Conservation (phyloP, 2,329 filamentous ascomycete species). For the Xylaria multiplex region DNA sequence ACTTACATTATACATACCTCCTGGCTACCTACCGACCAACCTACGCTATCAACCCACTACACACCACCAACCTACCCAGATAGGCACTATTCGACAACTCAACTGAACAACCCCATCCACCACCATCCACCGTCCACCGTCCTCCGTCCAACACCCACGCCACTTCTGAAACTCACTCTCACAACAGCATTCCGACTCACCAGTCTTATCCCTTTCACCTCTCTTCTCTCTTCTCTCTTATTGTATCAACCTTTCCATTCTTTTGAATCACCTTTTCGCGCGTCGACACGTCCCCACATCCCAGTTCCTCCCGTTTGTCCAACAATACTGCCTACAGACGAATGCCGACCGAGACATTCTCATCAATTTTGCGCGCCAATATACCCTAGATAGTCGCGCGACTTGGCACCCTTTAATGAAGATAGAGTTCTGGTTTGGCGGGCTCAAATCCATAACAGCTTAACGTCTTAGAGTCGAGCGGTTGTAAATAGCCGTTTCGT, state of each 20-base stretch:
- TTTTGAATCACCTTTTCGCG: constrained; percentile 28
- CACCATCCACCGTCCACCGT: too few species aligned
- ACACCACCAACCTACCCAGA: neutral
- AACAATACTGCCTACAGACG: constrained; percentile 16
- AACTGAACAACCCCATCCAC: constrained; percentile 12
- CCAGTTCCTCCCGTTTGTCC: constrained; percentile 16
- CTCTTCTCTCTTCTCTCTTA: constrained; percentile 18
- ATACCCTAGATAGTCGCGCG: constrained; percentile 37
- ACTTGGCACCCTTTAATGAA: constrained; percentile 20
- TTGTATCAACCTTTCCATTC: constrained; percentile 12
- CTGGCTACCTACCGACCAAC: too few species aligned
- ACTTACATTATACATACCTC: too few species aligned
- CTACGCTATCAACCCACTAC: too few species aligned
- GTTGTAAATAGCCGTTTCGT: constrained; percentile 24
- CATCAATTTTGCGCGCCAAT: constrained; percentile 38
- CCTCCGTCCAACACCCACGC: constrained; percentile 12
- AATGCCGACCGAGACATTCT: constrained; percentile 38
- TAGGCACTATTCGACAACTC: too few species aligned
- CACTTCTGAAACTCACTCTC: constrained; percentile 37
- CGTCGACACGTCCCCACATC: constrained; percentile 34
- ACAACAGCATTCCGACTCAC: constrained; percentile 35
- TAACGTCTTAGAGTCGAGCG: constrained; percentile 6
- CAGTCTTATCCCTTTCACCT: constrained; percentile 29
- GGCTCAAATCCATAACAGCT: constrained; percentile 3
- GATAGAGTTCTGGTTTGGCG: constrained; percentile 3